Base-by-base conservation (phyloP, 352 stramenopile species). In the Thalassiosira gravida region DNA sequence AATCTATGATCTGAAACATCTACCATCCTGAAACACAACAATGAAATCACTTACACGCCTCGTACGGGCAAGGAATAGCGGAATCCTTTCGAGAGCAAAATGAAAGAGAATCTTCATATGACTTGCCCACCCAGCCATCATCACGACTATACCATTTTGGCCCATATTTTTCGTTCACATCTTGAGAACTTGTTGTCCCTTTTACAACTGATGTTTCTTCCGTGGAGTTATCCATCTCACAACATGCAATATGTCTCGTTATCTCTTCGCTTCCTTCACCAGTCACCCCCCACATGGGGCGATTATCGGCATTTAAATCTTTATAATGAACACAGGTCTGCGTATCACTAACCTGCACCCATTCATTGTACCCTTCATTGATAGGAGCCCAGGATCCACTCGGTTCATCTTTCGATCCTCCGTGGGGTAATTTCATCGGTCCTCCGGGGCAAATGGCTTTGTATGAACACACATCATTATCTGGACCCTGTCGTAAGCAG, bases 11-110 rank as follows among this genome's bases (percentile, higher is more conserved):
- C n/a, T n/a, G n/a, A n/a, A n/a, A n/a, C n/a, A n/a, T n/a, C n/a
- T n/a, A n/a, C n/a, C n/a, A n/a, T 29, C 73, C 64, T 30, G 47
- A 64, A 11, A 59, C 59, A 58, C 69, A 77, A 24, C n/a, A n/a
- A n/a, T n/a, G n/a, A n/a, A n/a, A n/a, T n/a, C n/a, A n/a, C n/a
- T n/a, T n/a, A n/a, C 62, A 71, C 8, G 63, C 69, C 30, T 77
- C 69, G 35, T 71, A 77, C 1, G 69, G 69, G 53, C 69, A 77
- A 7, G 63, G 39, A 20, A 59, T 55, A 6, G 3, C 13, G n/a
- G 62, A 56, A 27, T 24, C 32, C 61, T 62, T 25, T 7, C 32
- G 25, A 1, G 69, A 39, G 39, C 58, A 77, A 24, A 77, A 77
- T 25, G 18, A 6, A 18, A 78, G 56, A 18, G 69, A 58, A 8